Conservation (phyloP, 257 asterid species). For the Ligustrum vulgare region DNA sequence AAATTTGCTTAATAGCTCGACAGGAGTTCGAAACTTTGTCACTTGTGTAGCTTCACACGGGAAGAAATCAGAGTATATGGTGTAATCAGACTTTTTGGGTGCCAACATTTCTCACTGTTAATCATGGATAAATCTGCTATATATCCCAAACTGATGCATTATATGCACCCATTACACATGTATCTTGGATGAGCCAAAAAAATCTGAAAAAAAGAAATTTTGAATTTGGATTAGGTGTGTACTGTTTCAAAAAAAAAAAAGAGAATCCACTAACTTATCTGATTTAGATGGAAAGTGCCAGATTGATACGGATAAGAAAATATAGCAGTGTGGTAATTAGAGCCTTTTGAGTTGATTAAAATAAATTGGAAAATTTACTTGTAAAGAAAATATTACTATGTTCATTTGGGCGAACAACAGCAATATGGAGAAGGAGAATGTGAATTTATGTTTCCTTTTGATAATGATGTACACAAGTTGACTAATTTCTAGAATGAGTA, state of each 20-base stretch:
- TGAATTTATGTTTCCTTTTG: not conserved
- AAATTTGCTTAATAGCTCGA: not conserved
- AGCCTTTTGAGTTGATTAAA: too few relatives aligned
- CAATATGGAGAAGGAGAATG: not conserved
- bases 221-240: not conserved
- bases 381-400: not conserved
- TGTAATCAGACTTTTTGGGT: not conserved
- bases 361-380: not conserved
- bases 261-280: not conserved
- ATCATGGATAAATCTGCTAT: not conserved
- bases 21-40: not conserved
- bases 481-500: not conserved
- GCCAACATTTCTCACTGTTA: not conserved
- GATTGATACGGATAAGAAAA: not conserved
- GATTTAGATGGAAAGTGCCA: not conserved
- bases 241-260: not conserved
- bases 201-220: too few relatives aligned
- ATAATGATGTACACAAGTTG: not conserved
- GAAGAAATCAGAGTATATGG: not conserved
- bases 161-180: not conserved
- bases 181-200: not conserved
- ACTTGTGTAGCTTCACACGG: not conserved
- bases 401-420: not conserved
- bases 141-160: not conserved
- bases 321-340: not conserved